Evolutionary conservation across 805 yeast species (phyloP).

Genomic region (Metschnikowia reukaufii): DNA sequence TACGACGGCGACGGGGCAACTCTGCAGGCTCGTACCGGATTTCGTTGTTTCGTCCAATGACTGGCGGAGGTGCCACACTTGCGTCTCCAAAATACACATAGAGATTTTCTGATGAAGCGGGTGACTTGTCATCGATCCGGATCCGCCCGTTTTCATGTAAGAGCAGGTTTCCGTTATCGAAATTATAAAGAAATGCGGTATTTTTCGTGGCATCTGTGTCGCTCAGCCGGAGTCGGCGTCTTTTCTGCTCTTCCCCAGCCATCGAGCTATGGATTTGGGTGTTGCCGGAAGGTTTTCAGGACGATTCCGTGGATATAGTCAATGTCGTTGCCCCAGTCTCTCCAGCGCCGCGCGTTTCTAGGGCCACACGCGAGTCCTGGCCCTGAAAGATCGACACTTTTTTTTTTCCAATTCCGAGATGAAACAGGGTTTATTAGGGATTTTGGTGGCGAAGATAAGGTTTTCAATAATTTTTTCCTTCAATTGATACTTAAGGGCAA

Average conservation of each 20-base stretch:
- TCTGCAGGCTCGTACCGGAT: neutral
- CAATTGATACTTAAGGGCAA: too few species aligned
- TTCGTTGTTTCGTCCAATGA: neutral
- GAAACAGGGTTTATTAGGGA: too few species aligned
- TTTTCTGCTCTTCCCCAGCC: conserved; percentile 13
- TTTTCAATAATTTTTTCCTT: too few species aligned
- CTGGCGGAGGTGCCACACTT: neutral
- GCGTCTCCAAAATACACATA: conserved; percentile 20
- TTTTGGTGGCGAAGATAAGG: too few species aligned
- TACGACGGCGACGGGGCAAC: conserved; percentile 25
- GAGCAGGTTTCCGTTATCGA: conserved; percentile 32
- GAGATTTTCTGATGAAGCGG: conserved; percentile 7
- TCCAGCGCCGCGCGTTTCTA: too few species aligned
- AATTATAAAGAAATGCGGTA: conserved; percentile 29
- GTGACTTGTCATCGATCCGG: conserved; percentile 10
- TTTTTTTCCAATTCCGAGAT: too few species aligned
- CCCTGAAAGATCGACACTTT: too few species aligned
- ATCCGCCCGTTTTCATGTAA: conserved; percentile 26
- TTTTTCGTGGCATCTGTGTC: conserved; percentile 12
- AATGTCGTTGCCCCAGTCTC: too few species aligned
- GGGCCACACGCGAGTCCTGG: too few species aligned
- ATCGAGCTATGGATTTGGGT: neutral
- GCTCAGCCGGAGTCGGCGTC: conserved; percentile 33
- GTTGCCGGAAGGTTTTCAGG: too few species aligned
- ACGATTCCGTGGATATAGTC: too few species aligned